phyloP scores from a whole-genome alignment of 2,329 filamentous ascomycete species.

The Botrytis fabae region DNA sequence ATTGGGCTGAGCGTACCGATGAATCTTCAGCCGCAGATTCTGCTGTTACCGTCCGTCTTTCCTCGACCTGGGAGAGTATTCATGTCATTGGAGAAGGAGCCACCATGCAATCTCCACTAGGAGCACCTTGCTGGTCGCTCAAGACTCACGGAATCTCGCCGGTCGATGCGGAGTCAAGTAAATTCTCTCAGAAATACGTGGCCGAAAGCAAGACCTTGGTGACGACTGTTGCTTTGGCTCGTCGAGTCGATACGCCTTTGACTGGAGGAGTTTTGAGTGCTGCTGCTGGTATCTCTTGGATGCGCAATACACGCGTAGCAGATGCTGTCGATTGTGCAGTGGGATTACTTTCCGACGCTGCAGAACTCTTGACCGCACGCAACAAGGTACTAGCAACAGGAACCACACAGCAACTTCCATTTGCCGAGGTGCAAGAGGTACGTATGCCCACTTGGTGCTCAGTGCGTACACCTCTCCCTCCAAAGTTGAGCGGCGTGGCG shows the following conservation, averaged over 20 bases:
- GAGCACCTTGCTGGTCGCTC: not conserved
- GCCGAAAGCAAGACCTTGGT: not conserved
- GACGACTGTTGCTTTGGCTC: constrained; percentile 6
- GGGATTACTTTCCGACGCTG: constrained; percentile 1
- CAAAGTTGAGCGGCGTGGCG: constrained; percentile 3
- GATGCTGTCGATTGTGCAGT: constrained; percentile 13
- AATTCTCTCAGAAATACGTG: not conserved
- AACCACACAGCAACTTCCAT: not conserved
- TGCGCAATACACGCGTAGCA: constrained; percentile 6
- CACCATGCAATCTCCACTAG: constrained; percentile 7
- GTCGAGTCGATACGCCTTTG: not conserved
- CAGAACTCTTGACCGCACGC: constrained; percentile 6
- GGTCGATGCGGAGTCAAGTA: not conserved
- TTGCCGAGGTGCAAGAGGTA: not conserved
- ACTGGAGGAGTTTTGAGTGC: constrained; percentile 2
- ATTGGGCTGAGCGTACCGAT: constrained; percentile 9
- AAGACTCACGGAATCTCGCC: not conserved
- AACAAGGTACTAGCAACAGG: not conserved
- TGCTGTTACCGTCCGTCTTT: not conserved
- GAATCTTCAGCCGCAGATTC: not conserved
- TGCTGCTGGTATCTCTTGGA: not conserved
- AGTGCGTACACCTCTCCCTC: constrained; percentile 1
- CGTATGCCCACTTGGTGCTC: not conserved
- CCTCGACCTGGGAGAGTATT: not conserved
- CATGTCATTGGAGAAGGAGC: constrained; percentile 7